phyloP scores from a whole-genome alignment of 164 flowering plant species.

The Chimonanthus praecox region DNA sequence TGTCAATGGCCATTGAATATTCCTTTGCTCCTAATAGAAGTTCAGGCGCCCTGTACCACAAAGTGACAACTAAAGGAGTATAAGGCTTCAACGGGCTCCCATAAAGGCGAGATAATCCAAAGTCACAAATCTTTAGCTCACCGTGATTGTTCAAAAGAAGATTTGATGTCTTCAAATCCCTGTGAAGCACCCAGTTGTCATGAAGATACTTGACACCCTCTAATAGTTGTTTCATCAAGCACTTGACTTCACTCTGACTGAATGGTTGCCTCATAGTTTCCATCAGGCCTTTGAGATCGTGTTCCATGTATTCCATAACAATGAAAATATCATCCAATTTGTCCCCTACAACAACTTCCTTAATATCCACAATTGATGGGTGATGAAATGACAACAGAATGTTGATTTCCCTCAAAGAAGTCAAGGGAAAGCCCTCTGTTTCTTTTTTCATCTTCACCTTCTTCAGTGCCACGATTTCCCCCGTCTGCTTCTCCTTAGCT shows the following conservation, averaged over 20 bases:
- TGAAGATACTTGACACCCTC: slow-evolving; percentile 48
- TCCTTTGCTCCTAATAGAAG: not conserved
- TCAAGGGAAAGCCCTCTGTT: slow-evolving; percentile 94
- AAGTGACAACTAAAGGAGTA: slow-evolving; percentile 94
- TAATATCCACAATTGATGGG: slow-evolving; percentile 93
- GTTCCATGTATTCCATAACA: slow-evolving; percentile 99
- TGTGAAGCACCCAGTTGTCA: slow-evolving; percentile 36
- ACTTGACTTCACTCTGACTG: slow-evolving; percentile 94
- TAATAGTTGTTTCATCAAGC: slow-evolving; percentile 20
- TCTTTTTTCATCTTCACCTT: slow-evolving; percentile 99
- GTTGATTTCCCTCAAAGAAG: slow-evolving; percentile 92
- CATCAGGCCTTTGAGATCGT: slow-evolving; percentile 92
- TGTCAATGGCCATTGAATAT: not conserved
- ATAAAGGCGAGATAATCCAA: slow-evolving; percentile 50
- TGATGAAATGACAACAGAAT: slow-evolving; percentile 93
- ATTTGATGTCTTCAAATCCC: slow-evolving; percentile 64
- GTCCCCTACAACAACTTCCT: slow-evolving; percentile 93
- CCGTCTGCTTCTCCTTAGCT: slow-evolving; percentile 83
- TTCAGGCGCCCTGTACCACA: slow-evolving; percentile 57
- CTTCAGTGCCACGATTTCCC: slow-evolving; percentile 91
- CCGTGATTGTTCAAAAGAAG: slow-evolving; percentile 34
- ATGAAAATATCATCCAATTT: slow-evolving; percentile 85
- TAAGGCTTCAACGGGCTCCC: slow-evolving; percentile 95
- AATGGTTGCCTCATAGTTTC: slow-evolving; percentile 83
- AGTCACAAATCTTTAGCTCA: slow-evolving; percentile 56